Evolutionary conservation across 2,329 filamentous ascomycete species (phyloP).

Genomic region (Stemphylium lycopersici): DNA sequence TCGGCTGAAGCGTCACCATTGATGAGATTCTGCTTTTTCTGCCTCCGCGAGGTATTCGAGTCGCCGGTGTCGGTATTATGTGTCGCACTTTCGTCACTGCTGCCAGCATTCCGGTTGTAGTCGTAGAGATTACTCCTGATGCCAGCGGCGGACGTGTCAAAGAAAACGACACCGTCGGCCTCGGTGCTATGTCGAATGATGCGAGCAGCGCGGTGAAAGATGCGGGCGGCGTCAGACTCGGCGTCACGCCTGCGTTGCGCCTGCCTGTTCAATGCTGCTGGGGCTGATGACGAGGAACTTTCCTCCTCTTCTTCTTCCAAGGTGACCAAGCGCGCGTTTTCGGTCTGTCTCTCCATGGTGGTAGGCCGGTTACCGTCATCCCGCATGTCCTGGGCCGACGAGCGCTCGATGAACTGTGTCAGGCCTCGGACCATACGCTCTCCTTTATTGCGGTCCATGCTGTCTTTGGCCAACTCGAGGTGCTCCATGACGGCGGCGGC

Average conservation of each 20-base stretch:
- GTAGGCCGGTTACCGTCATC: slow-evolving; percentile 25
- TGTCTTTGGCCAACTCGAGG: slow-evolving; percentile 37
- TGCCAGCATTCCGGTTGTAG: slow-evolving; percentile 18
- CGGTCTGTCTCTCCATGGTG: slow-evolving; percentile 43
- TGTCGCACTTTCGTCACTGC: slow-evolving; percentile 38
- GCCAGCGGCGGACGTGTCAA: slow-evolving; percentile 41
- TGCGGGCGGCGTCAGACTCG: slow-evolving; percentile 33
- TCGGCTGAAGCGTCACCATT: slow-evolving; percentile 6
- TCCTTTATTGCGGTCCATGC: slow-evolving; percentile 33
- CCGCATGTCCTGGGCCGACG: slow-evolving; percentile 29
- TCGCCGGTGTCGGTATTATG: slow-evolving; percentile 42
- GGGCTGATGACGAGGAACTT: slow-evolving; percentile 3
- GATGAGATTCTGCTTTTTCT: slow-evolving; percentile 16
- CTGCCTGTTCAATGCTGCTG: slow-evolving; percentile 17
- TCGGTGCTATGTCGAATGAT: slow-evolving; percentile 43
- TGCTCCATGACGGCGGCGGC: slow-evolving; percentile 42
- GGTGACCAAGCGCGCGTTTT: slow-evolving; percentile 39
- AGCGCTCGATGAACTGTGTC: slow-evolving; percentile 44
- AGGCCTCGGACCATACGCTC: slow-evolving; percentile 44
- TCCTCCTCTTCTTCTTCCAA: slow-evolving; percentile 34
- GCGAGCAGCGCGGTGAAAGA: slow-evolving; percentile 45
- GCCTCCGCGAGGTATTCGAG: slow-evolving; percentile 27
- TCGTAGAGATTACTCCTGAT: slow-evolving; percentile 34
- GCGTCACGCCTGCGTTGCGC: slow-evolving; percentile 30
- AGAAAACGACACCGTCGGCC: slow-evolving; percentile 45